phyloP scores from a whole-genome alignment of 495 filamentous ascomycete genomes.

The Sordaria brevicollis region DNA sequence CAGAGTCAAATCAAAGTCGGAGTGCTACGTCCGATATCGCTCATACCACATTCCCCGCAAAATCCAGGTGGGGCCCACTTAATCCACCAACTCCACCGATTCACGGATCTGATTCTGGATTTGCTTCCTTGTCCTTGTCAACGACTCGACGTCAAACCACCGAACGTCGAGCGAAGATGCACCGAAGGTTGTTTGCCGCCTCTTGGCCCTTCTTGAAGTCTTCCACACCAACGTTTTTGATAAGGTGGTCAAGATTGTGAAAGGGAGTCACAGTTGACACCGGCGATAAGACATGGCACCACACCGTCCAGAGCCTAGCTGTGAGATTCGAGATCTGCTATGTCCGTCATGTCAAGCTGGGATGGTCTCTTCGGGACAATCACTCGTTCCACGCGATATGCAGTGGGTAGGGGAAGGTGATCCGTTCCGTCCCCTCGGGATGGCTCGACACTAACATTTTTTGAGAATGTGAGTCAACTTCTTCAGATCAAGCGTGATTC shows the following conservation, averaged over 20 bases:
- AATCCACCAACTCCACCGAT: not conserved
- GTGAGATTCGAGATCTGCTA: not conserved
- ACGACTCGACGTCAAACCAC: not conserved
- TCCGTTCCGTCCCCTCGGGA: not conserved
- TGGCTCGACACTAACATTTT: not conserved
- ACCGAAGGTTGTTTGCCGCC: not conserved
- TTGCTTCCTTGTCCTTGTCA: not conserved
- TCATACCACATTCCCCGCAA: not conserved
- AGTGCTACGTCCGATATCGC: not conserved
- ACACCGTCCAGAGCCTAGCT: not conserved
- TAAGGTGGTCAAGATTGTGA: not conserved
- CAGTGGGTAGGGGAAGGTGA: not conserved
- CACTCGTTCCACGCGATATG: not conserved
- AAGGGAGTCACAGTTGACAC: no score
- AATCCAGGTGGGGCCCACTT: not conserved
- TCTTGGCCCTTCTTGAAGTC: not conserved
- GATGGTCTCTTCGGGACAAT: not conserved
- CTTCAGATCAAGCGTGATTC: not conserved
- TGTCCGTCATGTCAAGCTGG: not conserved
- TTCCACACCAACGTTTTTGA: not conserved
- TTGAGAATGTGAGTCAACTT: not conserved
- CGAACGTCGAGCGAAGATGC: not conserved
- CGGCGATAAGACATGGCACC: not conserved
- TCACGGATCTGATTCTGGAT: not conserved
- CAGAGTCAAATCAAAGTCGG: no score